These are phyloP conservation scores for Macrophomina tecta DNA, from an alignment of 2,329 filamentous ascomycete genomes.

Conservation along the genomic window DNA sequence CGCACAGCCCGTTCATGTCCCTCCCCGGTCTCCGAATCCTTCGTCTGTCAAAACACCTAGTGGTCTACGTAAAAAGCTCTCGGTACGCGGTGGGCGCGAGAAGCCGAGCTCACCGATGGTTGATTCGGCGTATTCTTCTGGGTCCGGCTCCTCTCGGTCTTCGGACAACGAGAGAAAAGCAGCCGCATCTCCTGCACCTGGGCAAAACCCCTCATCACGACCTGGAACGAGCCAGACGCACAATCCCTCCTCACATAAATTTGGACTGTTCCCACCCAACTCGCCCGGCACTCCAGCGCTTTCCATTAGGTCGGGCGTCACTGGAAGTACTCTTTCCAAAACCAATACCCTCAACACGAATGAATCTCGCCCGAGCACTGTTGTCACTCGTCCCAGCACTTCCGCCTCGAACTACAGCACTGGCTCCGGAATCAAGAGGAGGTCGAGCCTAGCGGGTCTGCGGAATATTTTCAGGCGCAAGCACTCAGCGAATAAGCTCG, in stretches of 20 bases:
- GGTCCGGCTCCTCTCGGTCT: slow-evolving; percentile 38
- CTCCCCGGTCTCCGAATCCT: neutral
- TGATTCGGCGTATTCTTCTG: slow-evolving; percentile 48
- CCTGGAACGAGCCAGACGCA: slow-evolving; percentile 16
- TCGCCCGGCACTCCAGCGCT: slow-evolving; percentile 13
- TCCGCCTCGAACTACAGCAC: slow-evolving; percentile 26
- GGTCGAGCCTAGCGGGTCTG: slow-evolving; percentile 18
- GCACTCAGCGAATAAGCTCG: slow-evolving; percentile 24
- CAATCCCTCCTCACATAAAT: slow-evolving; percentile 7
- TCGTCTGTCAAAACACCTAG: slow-evolving; percentile 20
- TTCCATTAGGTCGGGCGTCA: slow-evolving; percentile 26
- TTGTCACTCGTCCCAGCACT: slow-evolving; percentile 20
- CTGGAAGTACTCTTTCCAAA: slow-evolving; percentile 19
- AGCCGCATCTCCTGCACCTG: neutral
- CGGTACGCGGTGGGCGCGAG: slow-evolving; percentile 18
- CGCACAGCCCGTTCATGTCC: slow-evolving; percentile 1
- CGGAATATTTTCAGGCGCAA: slow-evolving; percentile 24
- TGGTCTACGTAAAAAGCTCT: slow-evolving; percentile 20
- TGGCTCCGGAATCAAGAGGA: neutral
- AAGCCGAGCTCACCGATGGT: slow-evolving; percentile 27
- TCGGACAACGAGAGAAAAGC: slow-evolving; percentile 24
- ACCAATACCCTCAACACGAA: slow-evolving; percentile 24
- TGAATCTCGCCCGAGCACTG: slow-evolving; percentile 21
- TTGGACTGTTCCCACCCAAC: slow-evolving; percentile 24
- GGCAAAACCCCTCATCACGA: neutral